Conservation (phyloP, 768 basidiomycete genomes). For the Kwoniella mangroviensis region DNA sequence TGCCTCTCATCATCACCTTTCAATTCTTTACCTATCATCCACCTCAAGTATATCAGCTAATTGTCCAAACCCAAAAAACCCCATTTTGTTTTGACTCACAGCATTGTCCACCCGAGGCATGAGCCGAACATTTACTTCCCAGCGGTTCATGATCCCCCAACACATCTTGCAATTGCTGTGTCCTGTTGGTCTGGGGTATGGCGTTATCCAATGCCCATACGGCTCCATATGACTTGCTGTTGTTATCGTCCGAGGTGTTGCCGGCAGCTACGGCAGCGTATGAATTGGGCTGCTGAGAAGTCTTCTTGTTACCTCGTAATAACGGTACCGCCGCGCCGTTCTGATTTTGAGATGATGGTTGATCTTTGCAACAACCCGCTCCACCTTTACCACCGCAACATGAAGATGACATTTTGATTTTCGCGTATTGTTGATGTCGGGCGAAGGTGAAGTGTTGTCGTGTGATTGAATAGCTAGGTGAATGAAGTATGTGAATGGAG, state of each 20-base stretch:
- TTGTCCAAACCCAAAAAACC: not conserved
- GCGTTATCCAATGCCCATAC: slow-evolving; percentile 26
- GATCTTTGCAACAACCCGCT: slow-evolving; percentile 8
- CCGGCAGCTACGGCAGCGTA: slow-evolving; percentile 13
- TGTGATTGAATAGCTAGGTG: not conserved
- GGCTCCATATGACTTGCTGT: slow-evolving; percentile 17
- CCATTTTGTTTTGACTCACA: slow-evolving; percentile 10
- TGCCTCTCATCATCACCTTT: slow-evolving; percentile 53
- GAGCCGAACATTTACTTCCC: slow-evolving; percentile 28
- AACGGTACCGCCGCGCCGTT: slow-evolving; percentile 22
- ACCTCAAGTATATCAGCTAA: not conserved
- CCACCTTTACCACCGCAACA: slow-evolving; percentile 18
- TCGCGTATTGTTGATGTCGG: not conserved
- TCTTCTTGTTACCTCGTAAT: slow-evolving; percentile 18
- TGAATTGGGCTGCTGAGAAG: slow-evolving; percentile 4
- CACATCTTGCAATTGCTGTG: slow-evolving; percentile 17
- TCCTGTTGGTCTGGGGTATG: slow-evolving; percentile 2
- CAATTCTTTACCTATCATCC: slow-evolving; percentile 35
- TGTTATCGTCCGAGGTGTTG: not conserved
- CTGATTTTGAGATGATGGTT: not conserved
- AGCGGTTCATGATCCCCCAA: slow-evolving; percentile 25
- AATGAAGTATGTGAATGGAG: no score
- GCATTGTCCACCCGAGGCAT: slow-evolving; percentile 28
- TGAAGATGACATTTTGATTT: slow-evolving; percentile 11
- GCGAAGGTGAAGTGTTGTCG: not conserved